Conservation (phyloP, 2,329 filamentous ascomycete genomes). For the Daldinia eschscholtzii region DNA sequence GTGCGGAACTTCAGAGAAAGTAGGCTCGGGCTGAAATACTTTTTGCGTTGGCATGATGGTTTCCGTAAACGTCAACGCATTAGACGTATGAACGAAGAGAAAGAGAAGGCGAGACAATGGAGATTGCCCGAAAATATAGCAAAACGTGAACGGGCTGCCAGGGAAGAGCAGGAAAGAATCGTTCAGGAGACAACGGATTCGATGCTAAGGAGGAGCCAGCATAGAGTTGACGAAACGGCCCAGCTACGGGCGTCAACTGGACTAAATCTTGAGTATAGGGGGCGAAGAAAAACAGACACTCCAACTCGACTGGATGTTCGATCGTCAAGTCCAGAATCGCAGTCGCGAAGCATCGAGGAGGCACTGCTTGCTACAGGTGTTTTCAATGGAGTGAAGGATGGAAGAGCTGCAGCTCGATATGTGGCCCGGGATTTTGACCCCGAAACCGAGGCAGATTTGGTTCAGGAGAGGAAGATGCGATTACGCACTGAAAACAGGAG, state of each 20-base stretch:
- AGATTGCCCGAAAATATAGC: constrained; percentile 51
- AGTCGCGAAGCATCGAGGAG: constrained; percentile 47
- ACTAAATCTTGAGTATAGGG: not conserved
- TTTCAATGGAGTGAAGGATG: constrained; percentile 48
- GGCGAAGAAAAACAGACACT: not conserved
- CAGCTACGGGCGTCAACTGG: constrained; percentile 43
- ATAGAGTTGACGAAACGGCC: constrained; percentile 37
- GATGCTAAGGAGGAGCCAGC: constrained; percentile 42
- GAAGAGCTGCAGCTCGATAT: constrained; percentile 46
- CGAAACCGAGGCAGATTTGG: constrained; percentile 26
- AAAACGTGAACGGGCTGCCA: constrained; percentile 46
- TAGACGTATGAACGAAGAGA: constrained; percentile 64
- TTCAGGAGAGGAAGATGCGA: constrained; percentile 44
- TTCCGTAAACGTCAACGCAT: constrained; percentile 63
- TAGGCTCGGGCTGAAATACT: constrained; percentile 66
- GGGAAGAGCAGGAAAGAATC: constrained; percentile 39
- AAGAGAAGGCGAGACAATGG: constrained; percentile 64
- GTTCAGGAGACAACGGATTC: constrained; percentile 46
- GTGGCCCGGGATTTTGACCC: constrained; percentile 41
- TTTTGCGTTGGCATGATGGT: constrained; percentile 67
- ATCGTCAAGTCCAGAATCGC: constrained; percentile 26
- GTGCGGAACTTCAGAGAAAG: constrained; percentile 63
- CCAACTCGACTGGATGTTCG: constrained; percentile 5
- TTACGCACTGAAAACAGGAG: constrained; percentile 50
- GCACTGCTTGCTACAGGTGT: constrained; percentile 50